Evolutionary conservation across 2,329 filamentous ascomycete genomes (phyloP).

Genomic region (Xylaria sp.): DNA sequence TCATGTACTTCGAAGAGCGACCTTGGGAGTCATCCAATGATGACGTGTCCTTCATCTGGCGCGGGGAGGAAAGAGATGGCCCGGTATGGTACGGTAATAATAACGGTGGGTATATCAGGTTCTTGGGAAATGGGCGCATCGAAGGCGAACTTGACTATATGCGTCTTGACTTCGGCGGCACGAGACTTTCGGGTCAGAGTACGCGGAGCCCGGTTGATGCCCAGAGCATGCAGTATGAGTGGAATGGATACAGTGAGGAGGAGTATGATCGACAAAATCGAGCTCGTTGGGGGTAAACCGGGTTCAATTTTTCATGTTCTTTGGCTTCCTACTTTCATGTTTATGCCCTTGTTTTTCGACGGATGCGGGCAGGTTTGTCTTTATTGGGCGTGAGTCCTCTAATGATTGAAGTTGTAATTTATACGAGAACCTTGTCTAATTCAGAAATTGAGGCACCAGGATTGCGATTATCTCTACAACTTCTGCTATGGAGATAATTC

Average conservation of each 20-base stretch:
- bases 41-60: conserved; percentile 43
- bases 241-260: conserved; percentile 39
- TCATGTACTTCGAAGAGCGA: conserved; percentile 49
- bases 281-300: conserved; percentile 23
- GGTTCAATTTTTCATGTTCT: background rate
- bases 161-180: conserved; percentile 39
- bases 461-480: background rate
- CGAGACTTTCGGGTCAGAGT: conserved; percentile 35
- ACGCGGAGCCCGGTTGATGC: conserved; percentile 41
- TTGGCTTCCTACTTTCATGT: background rate
- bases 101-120: conserved; percentile 43
- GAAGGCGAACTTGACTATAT: conserved; percentile 41
- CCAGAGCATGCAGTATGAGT: conserved; percentile 36
- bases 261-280: conserved; percentile 39
- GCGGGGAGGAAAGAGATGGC: conserved; percentile 43
- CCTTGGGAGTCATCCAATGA: conserved; percentile 42
- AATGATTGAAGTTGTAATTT: too few relatives aligned
- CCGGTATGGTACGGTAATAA: conserved; percentile 36
- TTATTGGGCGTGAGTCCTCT: background rate
- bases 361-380: background rate
- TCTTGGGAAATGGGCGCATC: conserved; percentile 46
- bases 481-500: background rate
- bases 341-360: background rate
- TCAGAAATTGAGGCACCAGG: background rate
- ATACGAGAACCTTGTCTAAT: background rate